Evolutionary conservation across 1,284 basidiomycete genomes (phyloP).

Genomic region (Vanrija sp.): DNA sequence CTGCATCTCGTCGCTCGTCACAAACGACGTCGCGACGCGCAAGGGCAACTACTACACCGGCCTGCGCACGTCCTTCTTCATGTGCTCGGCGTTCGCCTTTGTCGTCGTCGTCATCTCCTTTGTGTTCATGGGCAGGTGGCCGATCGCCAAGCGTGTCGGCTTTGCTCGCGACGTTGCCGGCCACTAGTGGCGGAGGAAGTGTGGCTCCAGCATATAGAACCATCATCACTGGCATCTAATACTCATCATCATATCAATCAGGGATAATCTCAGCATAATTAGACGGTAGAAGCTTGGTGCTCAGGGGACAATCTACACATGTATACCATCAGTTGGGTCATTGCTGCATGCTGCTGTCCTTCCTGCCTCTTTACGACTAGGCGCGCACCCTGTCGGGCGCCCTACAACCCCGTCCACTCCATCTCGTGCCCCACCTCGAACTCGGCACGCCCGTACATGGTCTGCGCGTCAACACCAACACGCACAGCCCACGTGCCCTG

Average conservation of each 20-base stretch:
- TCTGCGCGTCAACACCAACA: conserved; percentile 33
- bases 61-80: conserved; percentile 24
- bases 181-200: background rate
- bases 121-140: conserved; percentile 15
- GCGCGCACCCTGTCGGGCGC: too few species aligned
- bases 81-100: conserved; percentile 23
- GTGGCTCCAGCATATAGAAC: too few species aligned
- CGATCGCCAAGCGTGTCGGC: conserved; percentile 13
- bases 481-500: conserved; percentile 37
- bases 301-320: background rate
- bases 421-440: conserved; percentile 31
- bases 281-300: background rate
- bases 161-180: background rate
- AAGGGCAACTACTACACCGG: conserved; percentile 16
- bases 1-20: conserved; percentile 22
- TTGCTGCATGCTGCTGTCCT: background rate
- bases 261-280: background rate
- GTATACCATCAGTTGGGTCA: background rate
- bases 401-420: conserved; percentile 32
- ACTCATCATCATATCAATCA: background rate
- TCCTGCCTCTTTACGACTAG: background rate
- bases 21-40: conserved; percentile 11
- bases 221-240: background rate
- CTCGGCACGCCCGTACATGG: conserved; percentile 19
- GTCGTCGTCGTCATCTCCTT: conserved; percentile 9